Evolutionary conservation across 805 yeast genomes (phyloP).

Genomic region (Kodamaea kaohsiungensis): DNA sequence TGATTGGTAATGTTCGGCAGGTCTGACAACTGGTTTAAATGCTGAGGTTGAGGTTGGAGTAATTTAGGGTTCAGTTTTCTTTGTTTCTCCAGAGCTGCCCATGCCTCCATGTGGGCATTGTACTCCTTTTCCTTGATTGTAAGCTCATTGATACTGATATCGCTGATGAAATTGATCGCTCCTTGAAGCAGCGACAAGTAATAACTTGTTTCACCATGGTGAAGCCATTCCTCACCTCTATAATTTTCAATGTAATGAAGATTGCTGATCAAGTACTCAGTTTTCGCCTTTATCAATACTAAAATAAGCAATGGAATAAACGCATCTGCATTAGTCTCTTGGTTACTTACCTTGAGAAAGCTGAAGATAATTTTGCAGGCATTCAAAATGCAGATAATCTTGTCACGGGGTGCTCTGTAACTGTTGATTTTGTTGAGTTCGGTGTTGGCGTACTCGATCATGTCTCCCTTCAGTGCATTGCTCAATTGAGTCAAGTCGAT

Average conservation of each 20-base stretch:
- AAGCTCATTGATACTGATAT: conserved; percentile 55
- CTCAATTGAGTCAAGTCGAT: conserved; percentile 49
- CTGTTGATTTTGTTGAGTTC: conserved; percentile 79
- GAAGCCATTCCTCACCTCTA: conserved; percentile 69
- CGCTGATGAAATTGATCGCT: conserved; percentile 77
- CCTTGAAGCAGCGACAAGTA: conserved; percentile 89
- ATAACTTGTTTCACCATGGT: conserved; percentile 85
- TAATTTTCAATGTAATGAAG: conserved; percentile 83
- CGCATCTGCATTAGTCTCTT: conserved; percentile 84
- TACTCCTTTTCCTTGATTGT: conserved; percentile 64
- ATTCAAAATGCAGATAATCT: conserved; percentile 85
- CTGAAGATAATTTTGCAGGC: conserved; percentile 93
- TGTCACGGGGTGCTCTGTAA: conserved; percentile 93
- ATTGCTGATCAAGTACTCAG: conserved; percentile 70
- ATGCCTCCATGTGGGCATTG: conserved; percentile 53
- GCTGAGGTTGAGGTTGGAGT: conserved; percentile 23
- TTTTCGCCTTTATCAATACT: conserved; percentile 69
- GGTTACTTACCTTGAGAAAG: conserved; percentile 67
- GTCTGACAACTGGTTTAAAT: conserved; percentile 4
- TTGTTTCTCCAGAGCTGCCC: conserved; percentile 40
- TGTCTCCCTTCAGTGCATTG: conserved; percentile 24
- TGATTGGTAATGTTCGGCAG: background rate
- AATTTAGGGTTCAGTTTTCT: background rate
- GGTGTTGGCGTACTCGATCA: conserved; percentile 57
- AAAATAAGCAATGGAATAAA: conserved; percentile 88